Base-by-base conservation (phyloP, 1,139 yeast genomes). In the Saccharomyces pastorianus region DNA sequence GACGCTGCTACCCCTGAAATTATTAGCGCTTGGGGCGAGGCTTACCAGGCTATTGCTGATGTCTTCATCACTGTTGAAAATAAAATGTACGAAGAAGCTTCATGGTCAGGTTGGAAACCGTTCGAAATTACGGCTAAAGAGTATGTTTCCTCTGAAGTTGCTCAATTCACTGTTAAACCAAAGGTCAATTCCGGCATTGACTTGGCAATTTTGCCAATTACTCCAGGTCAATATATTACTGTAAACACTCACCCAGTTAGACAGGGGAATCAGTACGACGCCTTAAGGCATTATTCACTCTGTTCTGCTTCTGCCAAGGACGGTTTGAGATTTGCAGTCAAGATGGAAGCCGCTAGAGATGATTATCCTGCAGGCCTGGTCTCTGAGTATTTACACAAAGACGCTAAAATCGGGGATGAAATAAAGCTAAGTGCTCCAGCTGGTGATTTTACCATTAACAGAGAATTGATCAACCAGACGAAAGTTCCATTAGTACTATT, bases 21-120 rank as follows among this genome's bases (percentile, higher is more conserved):
- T 57, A 64, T 83, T 51, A 75, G 71, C 38, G 23, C 88, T n/a
- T 84, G 89, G 88, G 73, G 75, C 27, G 77, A 73, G 49, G 89
- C 90, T 2, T 85, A 84, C 66, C 79, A 78, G 46, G 82, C 79
- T 58, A 74, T 85, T 58, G 90, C 90, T 3, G 76, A 80, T 57
- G 67, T 82, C n/a, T 74, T 85, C 60, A 85, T 85, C 62, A 72
- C 74, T 50, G 77, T 80, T 29, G 91, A 85, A 68, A 71, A 70
- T 53, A 69, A 69, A 6, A 67, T 75, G 60, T 84, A 83, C 64
- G 61, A 67, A n/a, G 63, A 66, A 31, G 75, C 72, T 4, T 76
- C 76, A 17, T 84, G 88, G 88, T 62, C 70, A 27, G 83, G 81
- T 2, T 83, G 81, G 73, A 20, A 76, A 59, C 73, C 74, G 17